A percentile compares a stretch with the other conserved stretches of the same genome.
Evolutionary conservation across 176 grass and related monocot genomes (phyloP).

Genomic region (Oryza glaberrima): DNA sequence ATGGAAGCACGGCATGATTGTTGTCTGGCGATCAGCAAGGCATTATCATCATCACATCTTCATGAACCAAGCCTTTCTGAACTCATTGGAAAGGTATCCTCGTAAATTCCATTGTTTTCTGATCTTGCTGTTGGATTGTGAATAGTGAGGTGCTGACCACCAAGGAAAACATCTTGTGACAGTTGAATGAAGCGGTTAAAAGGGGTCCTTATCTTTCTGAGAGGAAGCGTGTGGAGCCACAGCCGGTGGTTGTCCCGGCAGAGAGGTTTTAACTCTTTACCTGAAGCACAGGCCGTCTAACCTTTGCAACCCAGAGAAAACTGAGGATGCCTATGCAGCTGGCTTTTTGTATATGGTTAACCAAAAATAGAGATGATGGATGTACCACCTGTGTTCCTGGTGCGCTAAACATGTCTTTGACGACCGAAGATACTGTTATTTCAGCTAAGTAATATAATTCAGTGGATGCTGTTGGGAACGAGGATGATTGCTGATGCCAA

Average conservation of each 20-base stretch:
- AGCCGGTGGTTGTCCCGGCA: too few relatives aligned
- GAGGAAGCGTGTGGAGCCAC: slow-evolving; percentile 39
- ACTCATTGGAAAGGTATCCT: slow-evolving; percentile 68
- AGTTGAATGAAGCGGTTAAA: slow-evolving; percentile 88
- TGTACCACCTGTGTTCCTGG: background rate
- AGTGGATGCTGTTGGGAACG: background rate
- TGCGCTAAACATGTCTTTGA: background rate
- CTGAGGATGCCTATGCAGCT: background rate
- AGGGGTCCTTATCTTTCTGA: slow-evolving; percentile 70
- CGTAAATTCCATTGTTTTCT: background rate
- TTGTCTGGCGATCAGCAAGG: slow-evolving; percentile 71
- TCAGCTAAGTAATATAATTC: background rate
- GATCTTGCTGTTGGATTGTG: background rate
- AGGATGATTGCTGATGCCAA: background rate
- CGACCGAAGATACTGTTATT: background rate
- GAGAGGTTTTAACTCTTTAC: background rate
- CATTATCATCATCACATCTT: slow-evolving; percentile 66
- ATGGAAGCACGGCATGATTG: slow-evolving; percentile 76
- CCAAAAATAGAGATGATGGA: background rate
- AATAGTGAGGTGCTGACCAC: background rate
- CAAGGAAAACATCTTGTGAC: slow-evolving; percentile 26
- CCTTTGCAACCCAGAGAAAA: background rate
- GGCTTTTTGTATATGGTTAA: background rate
- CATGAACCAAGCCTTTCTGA: slow-evolving; percentile 61
- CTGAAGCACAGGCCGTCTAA: background rate